These are phyloP conservation scores for Recurvomyces mirabilis DNA, from an alignment of 495 filamentous ascomycete species.

Conservation along the genomic window DNA sequence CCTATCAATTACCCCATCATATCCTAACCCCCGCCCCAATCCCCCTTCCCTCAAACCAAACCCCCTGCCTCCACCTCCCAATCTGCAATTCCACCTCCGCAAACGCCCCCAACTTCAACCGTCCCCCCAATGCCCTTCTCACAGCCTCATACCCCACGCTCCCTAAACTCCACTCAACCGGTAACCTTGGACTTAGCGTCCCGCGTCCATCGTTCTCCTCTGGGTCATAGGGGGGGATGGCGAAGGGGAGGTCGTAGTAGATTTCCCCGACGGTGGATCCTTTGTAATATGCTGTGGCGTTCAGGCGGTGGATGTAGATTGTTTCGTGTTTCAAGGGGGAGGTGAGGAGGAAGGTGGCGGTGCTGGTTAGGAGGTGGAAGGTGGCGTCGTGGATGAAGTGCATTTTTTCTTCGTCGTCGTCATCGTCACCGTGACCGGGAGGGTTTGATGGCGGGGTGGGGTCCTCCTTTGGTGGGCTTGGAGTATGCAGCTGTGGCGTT, in stretches of 20 bases:
- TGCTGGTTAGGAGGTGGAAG: conserved; percentile 73
- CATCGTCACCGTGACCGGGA: conserved; percentile 35
- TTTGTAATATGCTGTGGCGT: conserved; percentile 78
- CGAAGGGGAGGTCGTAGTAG: conserved; percentile 58
- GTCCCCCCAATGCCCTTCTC: conserved; percentile 71
- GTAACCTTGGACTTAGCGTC: conserved; percentile 59
- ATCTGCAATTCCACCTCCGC: conserved; percentile 61
- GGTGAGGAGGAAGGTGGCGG: conserved; percentile 69
- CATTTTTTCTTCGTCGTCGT: conserved; percentile 34
- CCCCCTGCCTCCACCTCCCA: conserved; percentile 55
- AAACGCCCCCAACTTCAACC: conserved; percentile 63
- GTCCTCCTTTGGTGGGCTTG: conserved; percentile 38
- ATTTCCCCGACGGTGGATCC: conserved; percentile 68
- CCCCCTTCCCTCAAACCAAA: conserved; percentile 60
- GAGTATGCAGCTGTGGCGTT: conserved; percentile 47
- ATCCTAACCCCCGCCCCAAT: conserved; percentile 64
- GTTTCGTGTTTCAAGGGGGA: conserved; percentile 65
- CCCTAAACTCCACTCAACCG: conserved; percentile 65
- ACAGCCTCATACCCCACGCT: conserved; percentile 75
- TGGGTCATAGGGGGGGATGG: conserved; percentile 56
- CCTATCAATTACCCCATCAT: conserved; percentile 25
- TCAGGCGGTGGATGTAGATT: conserved; percentile 61
- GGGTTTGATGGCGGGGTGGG: conserved; percentile 38
- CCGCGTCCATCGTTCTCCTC: conserved; percentile 16
- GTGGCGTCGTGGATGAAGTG: conserved; percentile 78